Evolutionary conservation across 2,329 filamentous ascomycete species (phyloP).

Genomic region (Neonectria faginata): DNA sequence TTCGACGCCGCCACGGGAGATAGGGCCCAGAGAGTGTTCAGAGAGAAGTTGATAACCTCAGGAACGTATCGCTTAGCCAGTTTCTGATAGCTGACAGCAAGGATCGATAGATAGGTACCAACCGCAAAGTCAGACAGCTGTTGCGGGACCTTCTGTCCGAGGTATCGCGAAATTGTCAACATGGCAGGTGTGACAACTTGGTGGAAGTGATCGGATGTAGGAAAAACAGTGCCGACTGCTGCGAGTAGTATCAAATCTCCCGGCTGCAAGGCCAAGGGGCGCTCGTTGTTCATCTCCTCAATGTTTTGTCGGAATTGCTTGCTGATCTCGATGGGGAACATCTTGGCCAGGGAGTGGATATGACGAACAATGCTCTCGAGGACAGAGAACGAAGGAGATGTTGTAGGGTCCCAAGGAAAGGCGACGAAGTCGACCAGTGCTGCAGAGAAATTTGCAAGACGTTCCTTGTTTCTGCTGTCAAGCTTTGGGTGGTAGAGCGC

Average conservation of each 20-base stretch:
- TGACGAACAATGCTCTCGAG: constrained; percentile 88
- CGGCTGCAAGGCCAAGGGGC: constrained; percentile 65
- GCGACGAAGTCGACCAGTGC: constrained; percentile 73
- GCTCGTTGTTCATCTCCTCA: constrained; percentile 60
- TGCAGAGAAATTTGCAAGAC: constrained; percentile 75
- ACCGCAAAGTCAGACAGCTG: constrained; percentile 74
- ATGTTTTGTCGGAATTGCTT: constrained; percentile 83
- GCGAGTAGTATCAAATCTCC: constrained; percentile 88
- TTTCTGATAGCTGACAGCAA: constrained; percentile 85
- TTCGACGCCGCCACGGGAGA: constrained; percentile 65
- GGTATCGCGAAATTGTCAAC: constrained; percentile 83
- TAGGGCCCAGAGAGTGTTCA: constrained; percentile 78
- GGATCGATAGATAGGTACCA: constrained; percentile 82
- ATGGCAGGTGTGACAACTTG: constrained; percentile 92
- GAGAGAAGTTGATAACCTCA: constrained; percentile 83
- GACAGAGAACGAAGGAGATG: constrained; percentile 70
- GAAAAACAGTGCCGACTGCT: constrained; percentile 86
- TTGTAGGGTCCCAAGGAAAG: constrained; percentile 57
- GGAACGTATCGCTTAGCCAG: constrained; percentile 90
- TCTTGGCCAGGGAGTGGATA: constrained; percentile 91
- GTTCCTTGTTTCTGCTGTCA: constrained; percentile 84
- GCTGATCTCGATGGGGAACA: constrained; percentile 82
- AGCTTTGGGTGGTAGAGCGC: constrained; percentile 93
- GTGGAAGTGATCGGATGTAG: constrained; percentile 97
- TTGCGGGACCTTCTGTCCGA: constrained; percentile 80